Percentiles rank a stretch among this genome's conserved stretches.
Conservation (phyloP, 2,329 filamentous ascomycete species). For the Ascochyta rabiei region DNA sequence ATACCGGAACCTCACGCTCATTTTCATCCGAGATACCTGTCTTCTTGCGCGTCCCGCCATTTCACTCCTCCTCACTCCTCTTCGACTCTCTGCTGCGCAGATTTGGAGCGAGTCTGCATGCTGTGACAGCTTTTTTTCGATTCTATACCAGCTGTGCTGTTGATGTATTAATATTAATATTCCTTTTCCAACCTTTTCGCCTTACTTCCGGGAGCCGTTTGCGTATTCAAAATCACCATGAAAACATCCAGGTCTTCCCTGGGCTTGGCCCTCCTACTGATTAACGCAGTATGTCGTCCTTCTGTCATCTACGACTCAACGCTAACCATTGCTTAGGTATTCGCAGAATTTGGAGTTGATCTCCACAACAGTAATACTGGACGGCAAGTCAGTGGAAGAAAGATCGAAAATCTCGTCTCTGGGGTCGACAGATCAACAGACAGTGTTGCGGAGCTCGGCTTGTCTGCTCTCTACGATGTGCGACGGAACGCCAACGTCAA, state of each 20-base stretch:
- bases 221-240: slow-evolving; percentile 27
- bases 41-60: slow-evolving; percentile 19
- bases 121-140: slow-evolving; percentile 33
- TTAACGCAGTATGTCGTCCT: slow-evolving; percentile 36
- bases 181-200: slow-evolving; percentile 1
- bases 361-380: slow-evolving; percentile 30
- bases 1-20: slow-evolving; percentile 36
- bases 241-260: slow-evolving; percentile 35
- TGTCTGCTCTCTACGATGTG: slow-evolving; percentile 12
- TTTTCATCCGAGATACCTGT: slow-evolving; percentile 32
- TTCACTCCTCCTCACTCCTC: slow-evolving; percentile 26
- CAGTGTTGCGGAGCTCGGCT: slow-evolving; percentile 20
- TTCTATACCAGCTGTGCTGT: slow-evolving; percentile 45
- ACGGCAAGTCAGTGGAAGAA: slow-evolving; percentile 30
- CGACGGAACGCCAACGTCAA: slow-evolving; percentile 17
- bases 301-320: no score
- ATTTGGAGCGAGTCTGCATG: slow-evolving; percentile 43
- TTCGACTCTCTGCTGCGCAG: slow-evolving; percentile 46
- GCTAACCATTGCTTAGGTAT: slow-evolving; percentile 22
- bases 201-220: not conserved
- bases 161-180: slow-evolving; percentile 41
- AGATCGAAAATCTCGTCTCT: slow-evolving; percentile 33
- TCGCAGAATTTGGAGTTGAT: slow-evolving; percentile 34
- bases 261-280: slow-evolving; percentile 36
- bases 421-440: slow-evolving; percentile 27